Conservation (phyloP, 176 grass and related monocot species). For the Cenchrus americanus region DNA sequence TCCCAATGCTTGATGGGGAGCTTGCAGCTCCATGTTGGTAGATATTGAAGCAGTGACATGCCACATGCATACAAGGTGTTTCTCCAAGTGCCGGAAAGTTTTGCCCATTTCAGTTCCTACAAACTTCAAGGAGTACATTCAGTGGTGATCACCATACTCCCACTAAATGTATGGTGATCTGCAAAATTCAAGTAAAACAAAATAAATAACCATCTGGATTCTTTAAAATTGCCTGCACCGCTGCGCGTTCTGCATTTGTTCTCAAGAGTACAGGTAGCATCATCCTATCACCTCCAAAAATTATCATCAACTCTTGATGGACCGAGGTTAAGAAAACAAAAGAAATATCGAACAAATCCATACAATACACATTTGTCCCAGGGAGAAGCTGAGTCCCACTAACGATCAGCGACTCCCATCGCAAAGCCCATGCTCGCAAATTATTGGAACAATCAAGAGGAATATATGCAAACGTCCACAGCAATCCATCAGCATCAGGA, state of each 20-base stretch:
- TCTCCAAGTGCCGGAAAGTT: too few relatives aligned
- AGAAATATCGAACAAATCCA: not conserved
- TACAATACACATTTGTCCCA: not conserved
- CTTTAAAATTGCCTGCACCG: not conserved
- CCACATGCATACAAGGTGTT: too few relatives aligned
- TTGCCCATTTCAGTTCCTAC: too few relatives aligned
- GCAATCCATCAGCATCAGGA: constrained; percentile 26
- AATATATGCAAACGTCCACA: constrained; percentile 46
- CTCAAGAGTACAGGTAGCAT: not conserved
- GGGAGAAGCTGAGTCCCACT: not conserved
- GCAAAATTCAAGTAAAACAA: not conserved
- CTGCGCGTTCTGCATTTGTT: not conserved
- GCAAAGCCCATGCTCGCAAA: constrained; percentile 32
- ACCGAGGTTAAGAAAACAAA: not conserved
- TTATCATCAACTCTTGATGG: not conserved
- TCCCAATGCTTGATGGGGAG: too few relatives aligned
- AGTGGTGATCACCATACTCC: too few relatives aligned
- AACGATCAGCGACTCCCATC: constrained; percentile 20
- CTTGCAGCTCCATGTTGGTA: too few relatives aligned
- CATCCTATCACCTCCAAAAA: not conserved
- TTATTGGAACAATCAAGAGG: constrained; percentile 54
- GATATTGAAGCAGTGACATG: too few relatives aligned
- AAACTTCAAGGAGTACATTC: too few relatives aligned
- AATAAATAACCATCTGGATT: not conserved
- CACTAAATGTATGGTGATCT: not conserved